phyloP scores from a whole-genome alignment of 495 filamentous ascomycete species.

The Penicillium diatomitis region DNA sequence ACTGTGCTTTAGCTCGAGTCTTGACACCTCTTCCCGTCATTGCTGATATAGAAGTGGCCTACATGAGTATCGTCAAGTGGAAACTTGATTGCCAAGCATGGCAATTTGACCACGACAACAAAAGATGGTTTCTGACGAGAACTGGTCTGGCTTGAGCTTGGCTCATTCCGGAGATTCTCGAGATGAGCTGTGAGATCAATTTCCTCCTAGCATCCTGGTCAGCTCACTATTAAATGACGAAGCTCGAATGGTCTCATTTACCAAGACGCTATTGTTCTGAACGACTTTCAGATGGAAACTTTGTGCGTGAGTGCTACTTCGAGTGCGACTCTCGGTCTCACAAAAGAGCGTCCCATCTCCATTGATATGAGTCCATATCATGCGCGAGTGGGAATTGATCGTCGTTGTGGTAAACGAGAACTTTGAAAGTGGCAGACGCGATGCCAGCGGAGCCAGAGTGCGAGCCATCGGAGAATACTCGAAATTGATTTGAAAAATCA shows the following conservation, averaged over 20 bases:
- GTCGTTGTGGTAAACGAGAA: slow-evolving; percentile 34
- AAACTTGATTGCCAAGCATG: slow-evolving; percentile 37
- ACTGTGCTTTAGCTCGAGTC: neutral
- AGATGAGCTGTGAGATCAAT: slow-evolving; percentile 23
- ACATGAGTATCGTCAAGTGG: slow-evolving; percentile 12
- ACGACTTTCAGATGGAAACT: slow-evolving; percentile 19
- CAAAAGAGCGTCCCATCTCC: slow-evolving; percentile 23
- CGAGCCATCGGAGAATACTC: neutral
- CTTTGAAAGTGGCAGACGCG: slow-evolving; percentile 27
- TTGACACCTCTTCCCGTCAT: neutral
- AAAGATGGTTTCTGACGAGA: slow-evolving; percentile 17
- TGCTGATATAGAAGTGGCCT: neutral
- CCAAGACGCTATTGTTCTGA: slow-evolving; percentile 20
- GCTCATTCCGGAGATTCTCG: slow-evolving; percentile 6
- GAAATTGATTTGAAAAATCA: too few species aligned
- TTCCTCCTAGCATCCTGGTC: slow-evolving; percentile 22
- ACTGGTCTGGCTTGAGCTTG: slow-evolving; percentile 4
- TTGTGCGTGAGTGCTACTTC: neutral
- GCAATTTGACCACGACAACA: slow-evolving; percentile 34
- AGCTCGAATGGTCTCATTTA: slow-evolving; percentile 6
- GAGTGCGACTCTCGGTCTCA: slow-evolving; percentile 17
- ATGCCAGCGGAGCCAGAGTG: slow-evolving; percentile 5
- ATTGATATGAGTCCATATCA: slow-evolving; percentile 33
- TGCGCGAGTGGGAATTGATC: slow-evolving; percentile 21
- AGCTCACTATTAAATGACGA: neutral